These are phyloP conservation scores for Penicillium freii DNA, from an alignment of 2,329 filamentous ascomycete species.

Conservation along the genomic window DNA sequence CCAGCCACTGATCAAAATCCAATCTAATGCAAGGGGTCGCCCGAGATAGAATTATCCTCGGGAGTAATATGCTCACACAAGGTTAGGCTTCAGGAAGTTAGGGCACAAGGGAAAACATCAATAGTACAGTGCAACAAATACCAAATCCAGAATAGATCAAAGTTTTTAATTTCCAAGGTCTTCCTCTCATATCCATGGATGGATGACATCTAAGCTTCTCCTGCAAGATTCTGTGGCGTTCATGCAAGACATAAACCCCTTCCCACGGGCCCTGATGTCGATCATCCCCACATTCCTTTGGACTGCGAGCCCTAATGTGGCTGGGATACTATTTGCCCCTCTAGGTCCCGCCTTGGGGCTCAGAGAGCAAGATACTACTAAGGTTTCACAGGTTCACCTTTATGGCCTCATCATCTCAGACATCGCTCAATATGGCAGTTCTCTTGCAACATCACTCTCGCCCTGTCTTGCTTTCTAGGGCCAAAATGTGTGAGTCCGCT, in stretches of 20 bases:
- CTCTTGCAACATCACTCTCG: not conserved
- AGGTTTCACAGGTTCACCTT: slow-evolving; percentile 6
- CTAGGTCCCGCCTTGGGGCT: slow-evolving; percentile 2
- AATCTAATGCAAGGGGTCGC: slow-evolving; percentile 21
- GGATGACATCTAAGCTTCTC: slow-evolving; percentile 3
- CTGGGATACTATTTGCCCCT: slow-evolving; percentile 18
- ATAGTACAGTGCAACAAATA: not conserved
- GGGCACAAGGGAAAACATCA: slow-evolving; percentile 3
- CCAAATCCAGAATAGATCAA: not conserved
- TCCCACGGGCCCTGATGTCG: slow-evolving; percentile 16
- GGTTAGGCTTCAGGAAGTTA: not conserved
- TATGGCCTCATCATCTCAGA: not conserved
- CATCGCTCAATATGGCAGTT: not conserved
- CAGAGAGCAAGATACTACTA: not conserved
- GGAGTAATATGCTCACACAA: slow-evolving; percentile 10
- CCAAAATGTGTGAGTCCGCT: not conserved
- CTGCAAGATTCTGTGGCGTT: not conserved
- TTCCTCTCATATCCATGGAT: not conserved
- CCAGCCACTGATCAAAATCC: slow-evolving; percentile 7
- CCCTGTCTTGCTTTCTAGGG: not conserved
- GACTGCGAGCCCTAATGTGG: slow-evolving; percentile 14
- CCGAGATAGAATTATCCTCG: slow-evolving; percentile 1
- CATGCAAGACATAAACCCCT: slow-evolving; percentile 24
- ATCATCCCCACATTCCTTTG: slow-evolving; percentile 9
- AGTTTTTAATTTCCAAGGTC: not conserved